Percentiles rank a stretch among this genome's conserved stretches.
Conservation (phyloP, 2,329 filamentous ascomycete genomes). For the Neonectria coccinea region DNA sequence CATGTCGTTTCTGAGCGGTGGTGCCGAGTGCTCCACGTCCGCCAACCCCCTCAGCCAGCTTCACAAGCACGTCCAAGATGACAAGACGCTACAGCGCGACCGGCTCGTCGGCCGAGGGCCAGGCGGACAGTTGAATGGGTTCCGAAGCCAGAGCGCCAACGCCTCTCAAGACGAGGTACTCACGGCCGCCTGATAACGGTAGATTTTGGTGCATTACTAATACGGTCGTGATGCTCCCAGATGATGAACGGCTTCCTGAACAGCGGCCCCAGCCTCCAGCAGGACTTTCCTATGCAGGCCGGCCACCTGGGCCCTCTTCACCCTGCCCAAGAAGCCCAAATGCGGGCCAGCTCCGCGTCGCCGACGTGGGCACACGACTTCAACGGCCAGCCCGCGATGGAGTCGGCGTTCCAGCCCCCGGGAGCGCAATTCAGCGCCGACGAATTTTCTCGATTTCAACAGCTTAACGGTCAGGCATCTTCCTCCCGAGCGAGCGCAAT, state of each 20-base stretch:
- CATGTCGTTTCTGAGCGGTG: slow-evolving; percentile 97
- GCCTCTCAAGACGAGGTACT: slow-evolving; percentile 79
- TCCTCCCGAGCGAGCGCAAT: slow-evolving; percentile 68
- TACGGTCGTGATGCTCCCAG: slow-evolving; percentile 57
- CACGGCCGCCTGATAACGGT: slow-evolving; percentile 14
- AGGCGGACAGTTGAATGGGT: slow-evolving; percentile 77
- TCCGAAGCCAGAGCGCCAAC: slow-evolving; percentile 77
- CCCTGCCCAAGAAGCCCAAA: slow-evolving; percentile 62
- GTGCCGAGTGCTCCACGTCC: slow-evolving; percentile 95
- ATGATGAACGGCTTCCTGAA: slow-evolving; percentile 96
- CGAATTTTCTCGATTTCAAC: slow-evolving; percentile 90
- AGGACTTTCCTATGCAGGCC: slow-evolving; percentile 65
- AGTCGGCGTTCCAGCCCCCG: slow-evolving; percentile 73
- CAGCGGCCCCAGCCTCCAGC: slow-evolving; percentile 72
- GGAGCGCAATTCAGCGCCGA: slow-evolving; percentile 78
- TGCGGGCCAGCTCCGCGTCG: slow-evolving; percentile 65
- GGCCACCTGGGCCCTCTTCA: slow-evolving; percentile 59
- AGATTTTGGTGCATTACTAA: slow-evolving; percentile 46
- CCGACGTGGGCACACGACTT: slow-evolving; percentile 67
- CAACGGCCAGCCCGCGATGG: slow-evolving; percentile 74
- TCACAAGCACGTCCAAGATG: slow-evolving; percentile 95
- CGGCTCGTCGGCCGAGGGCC: slow-evolving; percentile 82
- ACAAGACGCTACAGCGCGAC: slow-evolving; percentile 94
- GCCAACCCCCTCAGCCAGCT: slow-evolving; percentile 98
- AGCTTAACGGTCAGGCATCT: slow-evolving; percentile 70